Base-by-base conservation (phyloP, 148 eudicot species). In the Fagopyrum homotropicum region DNA sequence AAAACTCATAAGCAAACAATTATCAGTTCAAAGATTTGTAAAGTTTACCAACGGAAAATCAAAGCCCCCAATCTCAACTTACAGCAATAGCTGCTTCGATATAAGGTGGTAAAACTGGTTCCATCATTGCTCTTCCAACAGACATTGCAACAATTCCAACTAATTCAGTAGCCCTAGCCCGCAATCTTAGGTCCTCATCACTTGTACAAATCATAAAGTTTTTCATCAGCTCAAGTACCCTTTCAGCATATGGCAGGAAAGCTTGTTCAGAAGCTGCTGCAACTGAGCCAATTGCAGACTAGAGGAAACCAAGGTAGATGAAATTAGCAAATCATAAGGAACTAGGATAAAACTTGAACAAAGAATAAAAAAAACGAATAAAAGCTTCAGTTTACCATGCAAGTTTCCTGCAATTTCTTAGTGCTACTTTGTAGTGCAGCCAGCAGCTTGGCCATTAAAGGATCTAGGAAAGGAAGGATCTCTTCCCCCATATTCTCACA, bases 11-110 rank as follows among this genome's bases (percentile, higher is more conserved):
- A 73, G n/a, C 9, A 68, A 46, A 50, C 47, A 66, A 11, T 1
- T 66, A 66, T 66, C 47, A 66, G 47, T 66, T 66, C 46, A 40
- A 10, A 63, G 12, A 14, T 6, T 19, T 66, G 71, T 19, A 17
- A 66, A 0, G 47, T 14, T 49, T 40, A 43, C 9, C 46, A 14
- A 4, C 47, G 43, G 71, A 66, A 12, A 66, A 26, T 66, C 47
- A 66, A 66, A 43, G 47, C 4, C 40, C 71, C 6, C 4, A 76
- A 69, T 70, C 75, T 51, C 57, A 70, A 72, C 47, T 84, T 80
- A 94, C 98, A 86, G 93, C 78, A 50, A 95, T 86, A 68, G 98
- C 97, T 85, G 98, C 98, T 86, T 95, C 98, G 79, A 95, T 86
- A 77, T 87, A 95, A 75, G 96, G 88, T 52, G 97, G 97, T 79